Evolutionary conservation across 345 rosid species (phyloP).

Genomic region (Eucalyptus viminalis): DNA sequence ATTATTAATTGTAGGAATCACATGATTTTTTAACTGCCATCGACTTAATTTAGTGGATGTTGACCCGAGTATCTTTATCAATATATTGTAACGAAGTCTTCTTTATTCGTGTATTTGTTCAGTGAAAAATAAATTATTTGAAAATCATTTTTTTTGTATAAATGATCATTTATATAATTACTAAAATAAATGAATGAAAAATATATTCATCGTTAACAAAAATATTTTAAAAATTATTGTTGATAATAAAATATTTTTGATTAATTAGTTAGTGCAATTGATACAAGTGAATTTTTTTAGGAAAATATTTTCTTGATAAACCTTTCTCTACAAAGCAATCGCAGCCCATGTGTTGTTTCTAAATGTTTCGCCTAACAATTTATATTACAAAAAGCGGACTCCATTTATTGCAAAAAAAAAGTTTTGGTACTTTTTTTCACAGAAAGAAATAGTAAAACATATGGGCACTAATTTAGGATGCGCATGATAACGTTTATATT

Average conservation of each 20-base stretch:
- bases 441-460: no score
- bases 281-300: neutral
- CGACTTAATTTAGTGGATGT: neutral
- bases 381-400: neutral
- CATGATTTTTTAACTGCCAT: neutral
- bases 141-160: neutral
- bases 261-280: neutral
- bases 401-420: neutral
- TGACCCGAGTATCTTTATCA: neutral
- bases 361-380: neutral
- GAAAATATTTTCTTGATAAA: neutral
- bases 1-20: neutral
- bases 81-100: neutral
- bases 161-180: neutral
- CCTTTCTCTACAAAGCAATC: neutral
- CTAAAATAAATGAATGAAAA: neutral
- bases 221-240: neutral
- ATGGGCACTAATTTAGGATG: neutral
- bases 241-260: neutral
- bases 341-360: no score
- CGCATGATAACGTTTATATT: fast-evolving
- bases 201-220: fast-evolving
- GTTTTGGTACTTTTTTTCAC: neutral
- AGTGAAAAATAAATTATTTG: neutral
- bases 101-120: neutral